A percentile compares a stretch with the other conserved stretches of the same genome.
Evolutionary conservation across 192 early-diverging fungal genomes (phyloP).

Genomic region (Linnemannia zychae): DNA sequence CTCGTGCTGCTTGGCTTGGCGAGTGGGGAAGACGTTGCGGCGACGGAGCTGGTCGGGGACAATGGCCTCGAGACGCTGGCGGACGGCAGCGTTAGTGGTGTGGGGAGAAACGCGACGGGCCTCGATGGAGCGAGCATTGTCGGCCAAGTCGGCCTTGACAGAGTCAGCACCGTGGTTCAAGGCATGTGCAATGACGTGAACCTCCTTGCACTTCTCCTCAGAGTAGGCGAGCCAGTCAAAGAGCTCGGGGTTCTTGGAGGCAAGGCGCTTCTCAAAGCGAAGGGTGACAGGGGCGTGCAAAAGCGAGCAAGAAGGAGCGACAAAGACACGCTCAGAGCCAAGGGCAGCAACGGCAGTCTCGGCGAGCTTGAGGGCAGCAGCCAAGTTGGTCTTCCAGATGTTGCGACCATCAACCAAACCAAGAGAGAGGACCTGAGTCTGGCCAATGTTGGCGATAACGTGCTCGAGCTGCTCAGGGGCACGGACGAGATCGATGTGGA

Average conservation of each 20-base stretch:
- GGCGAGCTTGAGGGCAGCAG: slow-evolving; percentile 75
- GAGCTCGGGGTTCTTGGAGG: slow-evolving; percentile 80
- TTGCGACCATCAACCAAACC: slow-evolving; percentile 97
- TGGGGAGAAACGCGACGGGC: slow-evolving; percentile 81
- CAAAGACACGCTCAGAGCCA: slow-evolving; percentile 81
- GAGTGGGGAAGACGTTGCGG: slow-evolving; percentile 77
- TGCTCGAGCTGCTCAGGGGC: slow-evolving; percentile 84
- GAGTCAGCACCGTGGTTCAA: slow-evolving; percentile 64
- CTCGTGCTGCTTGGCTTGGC: slow-evolving; percentile 79
- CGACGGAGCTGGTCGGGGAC: slow-evolving; percentile 81
- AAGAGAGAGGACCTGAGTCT: slow-evolving; percentile 83
- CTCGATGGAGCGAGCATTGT: slow-evolving; percentile 78
- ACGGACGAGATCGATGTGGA: slow-evolving; percentile 95
- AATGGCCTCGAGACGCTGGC: slow-evolving; percentile 77
- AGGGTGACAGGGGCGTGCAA: slow-evolving; percentile 94
- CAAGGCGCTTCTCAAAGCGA: slow-evolving; percentile 78
- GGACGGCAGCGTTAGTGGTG: slow-evolving; percentile 87
- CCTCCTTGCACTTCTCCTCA: slow-evolving; percentile 92
- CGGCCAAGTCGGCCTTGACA: slow-evolving; percentile 77
- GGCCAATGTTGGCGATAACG: slow-evolving; percentile 71
- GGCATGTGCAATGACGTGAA: slow-evolving; percentile 76
- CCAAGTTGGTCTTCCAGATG: slow-evolving; percentile 96
- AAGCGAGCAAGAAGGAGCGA: slow-evolving; percentile 93
- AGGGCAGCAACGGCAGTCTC: slow-evolving; percentile 75
- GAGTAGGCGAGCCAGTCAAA: slow-evolving; percentile 95